Evolutionary conservation across 805 yeast genomes (phyloP), one percentile per base, ranked within the genome.

Genomic region (Starmerella powellii): DNA sequence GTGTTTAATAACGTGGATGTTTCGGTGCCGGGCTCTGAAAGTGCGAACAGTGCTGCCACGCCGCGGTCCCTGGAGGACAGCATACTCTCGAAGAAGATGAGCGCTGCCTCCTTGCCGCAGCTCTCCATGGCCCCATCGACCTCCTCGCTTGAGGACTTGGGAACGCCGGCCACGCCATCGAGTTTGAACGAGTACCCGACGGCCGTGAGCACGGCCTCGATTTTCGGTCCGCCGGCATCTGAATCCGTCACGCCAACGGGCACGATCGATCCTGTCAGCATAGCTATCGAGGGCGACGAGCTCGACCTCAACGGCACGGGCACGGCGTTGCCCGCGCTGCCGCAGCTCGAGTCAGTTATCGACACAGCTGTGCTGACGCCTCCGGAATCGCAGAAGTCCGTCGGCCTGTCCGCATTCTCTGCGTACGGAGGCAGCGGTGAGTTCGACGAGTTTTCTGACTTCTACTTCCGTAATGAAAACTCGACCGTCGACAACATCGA

Each of bases 401-500:
- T 19, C n/a, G 8, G 34, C 10, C 17, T 34, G 13, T n/a, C 31
- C 6, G 21, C 35, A 15, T 35, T 35, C 31, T 26, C 17, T 6
- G 18, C 28, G 19, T 34, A 13, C 31, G 33, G 32, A 2, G 19
- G 16, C n/a, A 34, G 20, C 29, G 31, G 36, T 23, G 43, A 36
- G 15, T 40, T 40, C 21, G 47, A 43, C 30, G 47, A 43, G 8
- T 41, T 38, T 30, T 30, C 47, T 3, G 50, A 44, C 28, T 20
- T 44, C 23, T 43, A 44, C 41, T 40, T 37, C 41, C 46, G 41
- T 18, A 15, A 26, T 4, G 32, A 19, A 15, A n/a, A 37, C 17
- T 31, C 24, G 28, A 19, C 38, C 21, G 27, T 30, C 23, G 5
- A 19, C 30, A 15, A 10, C 26, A 23, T 6, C 6, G 10, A 8